Conservation (phyloP, 2,329 filamentous ascomycete species). For the Curvularia sp. region DNA sequence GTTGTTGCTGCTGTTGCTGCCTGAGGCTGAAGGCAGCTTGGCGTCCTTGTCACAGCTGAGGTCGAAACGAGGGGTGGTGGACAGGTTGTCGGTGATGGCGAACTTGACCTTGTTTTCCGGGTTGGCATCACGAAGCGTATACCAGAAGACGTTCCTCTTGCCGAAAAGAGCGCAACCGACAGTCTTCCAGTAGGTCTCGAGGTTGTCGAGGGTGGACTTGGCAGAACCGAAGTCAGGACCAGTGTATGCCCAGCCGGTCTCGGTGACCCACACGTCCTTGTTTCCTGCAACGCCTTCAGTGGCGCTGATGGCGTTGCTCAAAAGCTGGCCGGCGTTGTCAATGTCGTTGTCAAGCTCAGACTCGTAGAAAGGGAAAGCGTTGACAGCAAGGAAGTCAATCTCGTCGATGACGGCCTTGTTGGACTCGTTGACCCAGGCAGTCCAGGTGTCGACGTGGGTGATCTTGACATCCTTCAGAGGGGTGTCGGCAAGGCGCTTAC, state of each 20-base stretch:
- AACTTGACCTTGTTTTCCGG: slow-evolving; percentile 66
- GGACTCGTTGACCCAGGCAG: slow-evolving; percentile 45
- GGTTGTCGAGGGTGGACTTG: slow-evolving; percentile 40
- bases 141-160: slow-evolving; percentile 48
- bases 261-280: slow-evolving; percentile 51
- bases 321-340: slow-evolving; percentile 53
- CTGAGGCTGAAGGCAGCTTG: slow-evolving; percentile 20
- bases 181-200: slow-evolving; percentile 43
- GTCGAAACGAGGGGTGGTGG: slow-evolving; percentile 61
- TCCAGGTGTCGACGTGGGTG: slow-evolving; percentile 52
- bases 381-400: slow-evolving; percentile 49
- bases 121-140: slow-evolving; percentile 54
- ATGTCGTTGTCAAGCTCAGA: slow-evolving; percentile 42
- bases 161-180: slow-evolving; percentile 47
- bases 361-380: slow-evolving; percentile 52
- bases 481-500: slow-evolving; percentile 66
- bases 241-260: slow-evolving; percentile 48
- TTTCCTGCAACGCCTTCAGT: slow-evolving; percentile 42
- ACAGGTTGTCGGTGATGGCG: slow-evolving; percentile 63
- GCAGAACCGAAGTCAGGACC: slow-evolving; percentile 42
- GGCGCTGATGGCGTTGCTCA: slow-evolving; percentile 37
- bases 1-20: slow-evolving; percentile 13
- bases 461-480: slow-evolving; percentile 60
- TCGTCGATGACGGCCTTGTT: slow-evolving; percentile 48
- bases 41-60: slow-evolving; percentile 56